These are phyloP conservation scores for Eucalyptus dawsonii DNA, from an alignment of 345 rosid genomes.

Conservation along the genomic window DNA sequence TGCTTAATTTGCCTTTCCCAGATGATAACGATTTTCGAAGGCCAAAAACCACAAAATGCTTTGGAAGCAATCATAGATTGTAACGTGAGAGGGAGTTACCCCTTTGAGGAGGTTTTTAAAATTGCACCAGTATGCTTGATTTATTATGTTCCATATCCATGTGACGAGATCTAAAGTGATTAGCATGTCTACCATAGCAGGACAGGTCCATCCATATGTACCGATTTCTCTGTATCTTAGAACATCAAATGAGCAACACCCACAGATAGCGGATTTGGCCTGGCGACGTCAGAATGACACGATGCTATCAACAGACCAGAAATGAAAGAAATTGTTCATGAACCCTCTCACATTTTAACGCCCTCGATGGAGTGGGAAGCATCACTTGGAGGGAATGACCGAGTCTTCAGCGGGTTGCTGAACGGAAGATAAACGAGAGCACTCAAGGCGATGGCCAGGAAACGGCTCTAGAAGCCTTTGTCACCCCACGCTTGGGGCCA, in stretches of 20 bases:
- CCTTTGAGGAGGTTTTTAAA: conserved; percentile 27
- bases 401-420: conserved; percentile 36
- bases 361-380: conserved; percentile 53
- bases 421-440: conserved; percentile 24
- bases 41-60: conserved; percentile 21
- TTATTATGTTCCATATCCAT: background rate
- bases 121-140: background rate
- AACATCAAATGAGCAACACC: background rate
- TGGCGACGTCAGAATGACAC: conserved; percentile 22
- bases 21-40: conserved; percentile 25
- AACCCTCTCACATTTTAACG: conserved; percentile 8
- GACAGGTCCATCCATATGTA: background rate
- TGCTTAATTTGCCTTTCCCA: background rate
- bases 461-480: background rate
- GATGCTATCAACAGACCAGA: conserved; percentile 36
- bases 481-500: background rate
- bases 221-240: too few species aligned
- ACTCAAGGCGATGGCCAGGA: background rate
- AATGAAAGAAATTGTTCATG: conserved; percentile 30
- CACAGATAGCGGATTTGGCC: conserved; percentile 41
- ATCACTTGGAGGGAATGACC: conserved; percentile 42
- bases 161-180: background rate
- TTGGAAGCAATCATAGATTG: conserved; percentile 27
- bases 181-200: background rate
- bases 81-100: conserved; percentile 29